These are phyloP conservation scores for Bisporella sp. DNA, from an alignment of 2,329 filamentous ascomycete genomes.

Conservation along the genomic window DNA sequence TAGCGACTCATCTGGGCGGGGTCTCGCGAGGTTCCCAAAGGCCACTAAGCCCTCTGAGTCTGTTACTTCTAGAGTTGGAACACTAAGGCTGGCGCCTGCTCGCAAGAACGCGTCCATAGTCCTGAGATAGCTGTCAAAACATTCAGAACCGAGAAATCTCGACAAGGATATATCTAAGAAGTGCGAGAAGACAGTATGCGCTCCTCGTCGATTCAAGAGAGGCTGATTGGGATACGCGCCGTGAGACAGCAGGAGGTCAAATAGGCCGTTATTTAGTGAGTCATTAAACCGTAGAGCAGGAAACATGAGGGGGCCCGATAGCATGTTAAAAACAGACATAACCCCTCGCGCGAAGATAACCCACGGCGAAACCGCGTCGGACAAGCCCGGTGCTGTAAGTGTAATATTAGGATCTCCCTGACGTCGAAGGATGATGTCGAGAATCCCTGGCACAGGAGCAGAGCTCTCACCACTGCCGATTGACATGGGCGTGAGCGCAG, in stretches of 20 bases:
- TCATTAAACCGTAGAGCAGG: not conserved
- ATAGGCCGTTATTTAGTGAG: not conserved
- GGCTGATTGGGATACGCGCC: not conserved
- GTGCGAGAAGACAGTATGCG: constrained; percentile 3
- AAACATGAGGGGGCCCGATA: not conserved
- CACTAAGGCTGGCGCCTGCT: not conserved
- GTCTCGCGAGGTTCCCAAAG: not conserved
- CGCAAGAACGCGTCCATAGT: constrained; percentile 4
- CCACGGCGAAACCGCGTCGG: not conserved
- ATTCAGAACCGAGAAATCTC: constrained; percentile 1
- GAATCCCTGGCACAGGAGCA: not conserved
- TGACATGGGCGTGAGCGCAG: not conserved
- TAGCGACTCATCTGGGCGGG: not conserved
- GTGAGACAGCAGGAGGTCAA: not conserved
- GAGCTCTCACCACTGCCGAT: not conserved
- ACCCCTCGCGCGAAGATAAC: not conserved
- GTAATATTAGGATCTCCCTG: not conserved
- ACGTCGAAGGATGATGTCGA: not conserved
- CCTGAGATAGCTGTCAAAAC: constrained; percentile 2
- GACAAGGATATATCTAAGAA: constrained; percentile 1
- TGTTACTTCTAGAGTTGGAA: not conserved
- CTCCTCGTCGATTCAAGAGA: not conserved
- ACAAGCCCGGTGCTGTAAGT: not conserved
- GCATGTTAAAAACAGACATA: not conserved
- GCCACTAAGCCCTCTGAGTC: not conserved